Evolutionary conservation across 768 basidiomycete genomes (phyloP).

Genomic region (Naematelia aurantialba): DNA sequence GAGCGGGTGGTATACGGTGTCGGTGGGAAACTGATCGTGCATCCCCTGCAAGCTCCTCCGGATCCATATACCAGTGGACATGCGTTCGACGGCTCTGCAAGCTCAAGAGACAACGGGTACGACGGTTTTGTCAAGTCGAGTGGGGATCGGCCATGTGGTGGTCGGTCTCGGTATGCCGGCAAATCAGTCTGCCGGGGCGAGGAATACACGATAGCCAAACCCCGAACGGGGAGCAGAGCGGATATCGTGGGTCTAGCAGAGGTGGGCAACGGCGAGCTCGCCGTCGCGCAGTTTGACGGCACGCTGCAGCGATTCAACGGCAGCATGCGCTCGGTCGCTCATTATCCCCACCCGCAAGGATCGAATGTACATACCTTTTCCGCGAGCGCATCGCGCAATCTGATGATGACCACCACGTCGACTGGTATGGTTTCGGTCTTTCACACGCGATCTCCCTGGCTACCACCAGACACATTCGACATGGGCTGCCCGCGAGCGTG

Average conservation of each 20-base stretch:
- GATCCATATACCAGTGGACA: not conserved
- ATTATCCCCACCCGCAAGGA: slow-evolving; percentile 19
- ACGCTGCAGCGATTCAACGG: slow-evolving; percentile 23
- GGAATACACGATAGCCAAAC: slow-evolving; percentile 25
- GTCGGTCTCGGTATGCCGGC: not conserved
- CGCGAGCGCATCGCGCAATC: not conserved
- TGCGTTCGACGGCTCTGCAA: not conserved
- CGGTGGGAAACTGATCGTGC: slow-evolving; percentile 27
- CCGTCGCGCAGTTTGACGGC: slow-evolving; percentile 39
- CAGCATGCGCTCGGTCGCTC: slow-evolving; percentile 19
- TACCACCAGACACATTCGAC: slow-evolving; percentile 2
- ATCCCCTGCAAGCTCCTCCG: slow-evolving; percentile 18
- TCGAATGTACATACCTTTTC: slow-evolving; percentile 18
- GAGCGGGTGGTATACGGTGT: slow-evolving; percentile 27
- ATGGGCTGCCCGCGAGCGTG: slow-evolving; percentile 21
- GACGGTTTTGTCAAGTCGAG: not conserved
- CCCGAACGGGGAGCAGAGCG: slow-evolving; percentile 20
- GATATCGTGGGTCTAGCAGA: slow-evolving; percentile 34
- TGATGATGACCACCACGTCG: slow-evolving; percentile 29
- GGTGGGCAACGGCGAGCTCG: slow-evolving; percentile 12
- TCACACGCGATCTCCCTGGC: slow-evolving; percentile 26
- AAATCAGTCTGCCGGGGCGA: slow-evolving; percentile 17
- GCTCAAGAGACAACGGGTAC: not conserved
- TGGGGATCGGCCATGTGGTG: not conserved
- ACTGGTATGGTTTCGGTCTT: slow-evolving; percentile 21